Evolutionary conservation across 140 eudicot genomes (phyloP), one percentile per base, ranked within the genome.

Genomic region (Erigeron philadelphicus): DNA sequence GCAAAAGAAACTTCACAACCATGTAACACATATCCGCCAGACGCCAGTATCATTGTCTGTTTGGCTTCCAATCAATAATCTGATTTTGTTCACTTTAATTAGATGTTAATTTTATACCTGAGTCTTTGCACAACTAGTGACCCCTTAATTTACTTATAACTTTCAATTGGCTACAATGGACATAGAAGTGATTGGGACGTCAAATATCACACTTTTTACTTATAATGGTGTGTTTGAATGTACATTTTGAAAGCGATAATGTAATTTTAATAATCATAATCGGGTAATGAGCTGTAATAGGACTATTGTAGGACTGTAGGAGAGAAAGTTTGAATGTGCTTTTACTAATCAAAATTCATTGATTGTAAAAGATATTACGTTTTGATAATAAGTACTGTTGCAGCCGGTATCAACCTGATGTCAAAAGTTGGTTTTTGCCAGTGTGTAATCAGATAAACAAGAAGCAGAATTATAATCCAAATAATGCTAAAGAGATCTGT

Each of bases 391-490:
- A 42, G 40, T 64, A 41, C 44, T 64, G 8, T 9, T 64, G 40
- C 53, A 64, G 53, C 38, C 43, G n/a, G 68, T 64, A 42, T 41
- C 35, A 64, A 64, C 42, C 17, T 64, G 21, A 42, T 16, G 16
- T 42, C 68, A 23, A 16, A 9, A 40, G 41, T 17, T 17, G 12
- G 11, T 42, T 10, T n/a, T 62, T 0, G 11, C 52, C 53, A 38
- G 17, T 13, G 9, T 50, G 16, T 50, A 5, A n/a, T 50, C 8
- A 8, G 19, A 13, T 3, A 50, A 17, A 31, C 21, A 0, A 55
- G 61, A 6, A 15, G 18, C 61, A 19, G 13, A 16, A 16, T 55
- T 8, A 16, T 8, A 7, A 58, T 58, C 11, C 2, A 59, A 59
- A 59, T 5, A 59, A 9, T 13, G 8, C 13, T 4, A 0, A 4